Evolutionary conservation across 169 alveolate species (phyloP).

Genomic region (Plasmodium inui): DNA sequence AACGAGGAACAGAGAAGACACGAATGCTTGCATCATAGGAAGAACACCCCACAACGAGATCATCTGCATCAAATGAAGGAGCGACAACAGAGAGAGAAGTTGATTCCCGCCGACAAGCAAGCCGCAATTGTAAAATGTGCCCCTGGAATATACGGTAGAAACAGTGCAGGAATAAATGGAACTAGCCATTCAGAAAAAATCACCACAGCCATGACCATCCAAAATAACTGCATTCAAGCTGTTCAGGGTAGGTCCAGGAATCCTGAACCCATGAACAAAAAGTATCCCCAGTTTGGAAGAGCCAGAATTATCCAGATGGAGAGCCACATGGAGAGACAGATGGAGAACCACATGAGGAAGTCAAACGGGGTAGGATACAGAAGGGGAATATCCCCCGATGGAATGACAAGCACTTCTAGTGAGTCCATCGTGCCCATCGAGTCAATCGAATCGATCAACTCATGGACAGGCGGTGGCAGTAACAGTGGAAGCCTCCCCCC

Average conservation of each 20-base stretch:
- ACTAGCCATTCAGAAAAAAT: not conserved
- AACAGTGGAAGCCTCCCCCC: not conserved
- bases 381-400: not conserved
- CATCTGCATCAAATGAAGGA: not conserved
- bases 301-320: not conserved
- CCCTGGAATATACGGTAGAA: not conserved
- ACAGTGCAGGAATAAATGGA: not conserved
- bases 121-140: not conserved
- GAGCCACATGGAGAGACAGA: not conserved
- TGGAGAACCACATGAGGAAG: not conserved
- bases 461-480: not conserved
- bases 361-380: not conserved
- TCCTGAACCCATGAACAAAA: not conserved
- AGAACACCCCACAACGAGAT: not conserved
- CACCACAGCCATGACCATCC: not conserved
- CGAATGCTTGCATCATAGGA: not conserved
- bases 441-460: not conserved
- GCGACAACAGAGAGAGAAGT: not conserved
- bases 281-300: not conserved
- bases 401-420: not conserved
- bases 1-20: not conserved
- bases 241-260: not conserved
- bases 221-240: not conserved
- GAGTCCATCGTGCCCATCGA: not conserved
- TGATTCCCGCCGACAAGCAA: not conserved